A percentile compares a stretch with the other conserved stretches of the same genome.
These are phyloP conservation scores for Globisporangium yorkense DNA, from an alignment of 352 stramenopile genomes.

Conservation along the genomic window DNA sequence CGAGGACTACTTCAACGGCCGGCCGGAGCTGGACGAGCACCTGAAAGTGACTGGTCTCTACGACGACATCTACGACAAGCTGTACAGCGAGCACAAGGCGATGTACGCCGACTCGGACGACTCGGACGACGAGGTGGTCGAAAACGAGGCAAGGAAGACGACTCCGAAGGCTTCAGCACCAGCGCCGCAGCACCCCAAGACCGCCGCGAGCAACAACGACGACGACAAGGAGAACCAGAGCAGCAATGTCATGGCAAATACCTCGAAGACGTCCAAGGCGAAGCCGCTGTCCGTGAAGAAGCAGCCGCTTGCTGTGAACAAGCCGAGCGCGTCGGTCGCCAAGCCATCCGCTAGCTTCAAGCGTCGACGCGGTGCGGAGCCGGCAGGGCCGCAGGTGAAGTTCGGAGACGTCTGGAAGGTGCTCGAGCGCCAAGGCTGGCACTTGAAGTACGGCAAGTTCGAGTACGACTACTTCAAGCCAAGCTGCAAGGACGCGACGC, in stretches of 20 bases:
- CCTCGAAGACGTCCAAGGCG: background rate
- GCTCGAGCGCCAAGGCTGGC: slow-evolving; percentile 48
- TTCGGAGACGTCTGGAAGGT: slow-evolving; percentile 55
- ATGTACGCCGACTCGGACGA: slow-evolving; percentile 4
- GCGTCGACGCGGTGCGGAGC: background rate
- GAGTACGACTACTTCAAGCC: slow-evolving; percentile 75
- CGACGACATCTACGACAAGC: slow-evolving; percentile 32
- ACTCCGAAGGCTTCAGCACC: background rate
- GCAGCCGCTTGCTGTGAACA: background rate
- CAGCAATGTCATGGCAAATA: slow-evolving; percentile 4
- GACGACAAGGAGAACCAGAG: slow-evolving; percentile 13
- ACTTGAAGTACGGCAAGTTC: slow-evolving; percentile 28
- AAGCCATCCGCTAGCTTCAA: background rate
- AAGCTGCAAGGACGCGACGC: slow-evolving; percentile 23
- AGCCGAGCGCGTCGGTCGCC: background rate
- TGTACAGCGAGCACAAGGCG: slow-evolving; percentile 32
- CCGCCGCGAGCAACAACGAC: slow-evolving; percentile 10
- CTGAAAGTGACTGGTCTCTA: slow-evolving; percentile 30
- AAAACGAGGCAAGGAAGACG: background rate
- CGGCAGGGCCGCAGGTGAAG: slow-evolving; percentile 29
- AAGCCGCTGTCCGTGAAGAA: background rate
- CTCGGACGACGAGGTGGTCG: background rate
- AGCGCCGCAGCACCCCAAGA: background rate
- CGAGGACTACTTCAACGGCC: slow-evolving; percentile 51
- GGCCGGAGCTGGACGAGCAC: slow-evolving; percentile 35